phyloP scores from a whole-genome alignment of 2,329 filamentous ascomycete genomes.

The Neonectria punicea region DNA sequence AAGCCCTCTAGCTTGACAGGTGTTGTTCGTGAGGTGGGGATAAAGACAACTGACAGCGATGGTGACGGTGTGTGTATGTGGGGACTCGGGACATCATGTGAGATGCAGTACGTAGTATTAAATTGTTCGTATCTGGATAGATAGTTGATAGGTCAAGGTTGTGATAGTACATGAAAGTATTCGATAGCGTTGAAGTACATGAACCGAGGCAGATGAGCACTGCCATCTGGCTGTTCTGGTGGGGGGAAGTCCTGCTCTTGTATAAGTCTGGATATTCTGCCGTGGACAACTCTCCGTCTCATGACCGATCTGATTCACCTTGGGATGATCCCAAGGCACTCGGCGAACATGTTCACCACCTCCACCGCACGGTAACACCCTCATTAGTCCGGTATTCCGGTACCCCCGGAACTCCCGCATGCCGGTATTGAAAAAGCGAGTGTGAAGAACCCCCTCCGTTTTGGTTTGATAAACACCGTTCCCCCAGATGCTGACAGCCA shows the following conservation, averaged over 20 bases:
- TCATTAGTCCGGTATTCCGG: conserved; percentile 16
- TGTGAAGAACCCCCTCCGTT: conserved; percentile 14
- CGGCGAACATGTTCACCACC: neutral
- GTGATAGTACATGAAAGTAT: conserved; percentile 22
- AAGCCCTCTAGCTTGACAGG: neutral
- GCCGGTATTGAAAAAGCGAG: conserved; percentile 22
- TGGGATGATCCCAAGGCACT: neutral
- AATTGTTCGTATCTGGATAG: conserved; percentile 8
- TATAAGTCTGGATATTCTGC: neutral
- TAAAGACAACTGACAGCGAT: neutral
- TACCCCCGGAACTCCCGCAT: conserved; percentile 25
- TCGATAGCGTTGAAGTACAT: conserved; percentile 17
- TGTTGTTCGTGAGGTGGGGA: neutral
- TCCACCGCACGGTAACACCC: neutral
- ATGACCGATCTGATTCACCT: neutral
- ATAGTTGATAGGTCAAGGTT: conserved; percentile 7
- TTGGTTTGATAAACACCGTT: conserved; percentile 21
- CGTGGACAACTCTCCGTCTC: too few relatives aligned
- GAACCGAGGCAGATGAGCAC: conserved; percentile 13
- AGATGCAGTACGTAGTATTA: conserved; percentile 10
- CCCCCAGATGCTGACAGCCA: conserved; percentile 16
- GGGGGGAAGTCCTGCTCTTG: neutral
- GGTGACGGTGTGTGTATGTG: neutral
- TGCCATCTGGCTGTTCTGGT: neutral
- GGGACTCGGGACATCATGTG: neutral